Evolutionary conservation across 2,329 filamentous ascomycete species (phyloP), one percentile per base, ranked within the genome.

Genomic region (Penicillium sp.): DNA sequence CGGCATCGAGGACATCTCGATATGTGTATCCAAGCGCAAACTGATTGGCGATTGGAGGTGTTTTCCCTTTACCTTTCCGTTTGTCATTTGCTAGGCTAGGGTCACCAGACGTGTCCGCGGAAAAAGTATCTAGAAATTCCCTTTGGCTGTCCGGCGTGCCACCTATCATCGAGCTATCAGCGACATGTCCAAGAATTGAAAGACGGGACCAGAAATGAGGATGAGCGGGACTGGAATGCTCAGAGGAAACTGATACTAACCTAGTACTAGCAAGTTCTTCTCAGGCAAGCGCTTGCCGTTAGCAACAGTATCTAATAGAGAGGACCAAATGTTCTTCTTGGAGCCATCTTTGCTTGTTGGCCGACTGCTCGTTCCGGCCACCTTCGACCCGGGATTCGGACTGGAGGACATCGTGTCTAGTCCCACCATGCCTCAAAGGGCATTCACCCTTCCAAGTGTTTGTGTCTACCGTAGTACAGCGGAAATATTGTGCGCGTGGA

Each of bases 1-100:
- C 92, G 55, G 91, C 89, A 75, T 97, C 92, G 38, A 96, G 82
- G 38, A 97, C 91, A 76, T 97, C 91, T 73, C 95, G 91, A 76
- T 96, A 97, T 53, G 92, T 96, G 73, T 97, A 97, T 50, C 92
- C 92, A 58, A 97, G 78, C 11, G 92, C 92, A 75, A 96, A 96
- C 71, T 89, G 89, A 71, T 97, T 97, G 54, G 92, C 92, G 69
- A 96, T 84, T 23, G 91, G 91, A 2, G 91, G 88, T 60, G 84
- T 83, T 72, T 84, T 87, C 65, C 74, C 69, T 67, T 84, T 87
- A 64, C 73, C 69, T 67, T 74, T 76, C 50, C 71, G 70, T 56
- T 74, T 73, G 53, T 86, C 84, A 60, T 75, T 76, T 50, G 74
- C 72, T 56, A 75, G 60, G 46, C 70, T 70, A 44, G 75, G 70